Base-by-base conservation (phyloP, 2,329 filamentous ascomycete genomes). In the Alternaria sp. region DNA sequence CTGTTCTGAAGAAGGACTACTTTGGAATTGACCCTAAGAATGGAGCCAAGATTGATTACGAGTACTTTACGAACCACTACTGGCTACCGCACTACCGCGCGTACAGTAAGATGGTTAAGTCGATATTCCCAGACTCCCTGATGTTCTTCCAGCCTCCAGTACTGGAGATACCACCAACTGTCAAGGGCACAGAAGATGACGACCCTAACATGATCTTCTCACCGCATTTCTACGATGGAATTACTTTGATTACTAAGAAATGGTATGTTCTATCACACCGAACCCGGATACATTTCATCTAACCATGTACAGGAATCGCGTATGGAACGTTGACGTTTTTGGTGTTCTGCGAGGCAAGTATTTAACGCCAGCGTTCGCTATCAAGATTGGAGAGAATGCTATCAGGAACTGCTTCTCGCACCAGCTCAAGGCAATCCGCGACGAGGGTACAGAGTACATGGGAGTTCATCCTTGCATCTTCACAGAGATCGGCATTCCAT, bases 221-320 rank as follows among this genome's bases (percentile, higher is more conserved):
- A 9, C 93, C 94, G 2, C 95, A 99, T 79, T 99, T 92, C 76
- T 99, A 99, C 78, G 95, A 99, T 70, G 95, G 95, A 11, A 91
- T 99, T 57, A 99, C 95, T 0, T 84, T 99, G 4, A 91, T 99
- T 86, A 98, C 93, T 12, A 99, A 99, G 81, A 96, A 97, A 78
- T 99, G 95, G 95, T 80, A 68, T 52, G 68, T 63, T 34, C 20
- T 12, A 20, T 8, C 9, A 9, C 20, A 12, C 11, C 4, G 8
- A 7, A 8, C 5, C 14, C 16, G 0, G 4, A n/a, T 7, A 3
- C 11, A 26, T 16, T 5, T 24, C 5, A 20, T 28, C 64, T 71
- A 16, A 74, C 66, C 71, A 20, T 16, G 20, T 46, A 12, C 28
- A 86, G 84, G 85, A 99, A 98, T 75, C 91, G 94, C 39, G 89